Percentiles rank a stretch among this genome's conserved stretches.
Evolutionary conservation across 768 basidiomycete species (phyloP).

Genomic region (Antrodiella citrinella): DNA sequence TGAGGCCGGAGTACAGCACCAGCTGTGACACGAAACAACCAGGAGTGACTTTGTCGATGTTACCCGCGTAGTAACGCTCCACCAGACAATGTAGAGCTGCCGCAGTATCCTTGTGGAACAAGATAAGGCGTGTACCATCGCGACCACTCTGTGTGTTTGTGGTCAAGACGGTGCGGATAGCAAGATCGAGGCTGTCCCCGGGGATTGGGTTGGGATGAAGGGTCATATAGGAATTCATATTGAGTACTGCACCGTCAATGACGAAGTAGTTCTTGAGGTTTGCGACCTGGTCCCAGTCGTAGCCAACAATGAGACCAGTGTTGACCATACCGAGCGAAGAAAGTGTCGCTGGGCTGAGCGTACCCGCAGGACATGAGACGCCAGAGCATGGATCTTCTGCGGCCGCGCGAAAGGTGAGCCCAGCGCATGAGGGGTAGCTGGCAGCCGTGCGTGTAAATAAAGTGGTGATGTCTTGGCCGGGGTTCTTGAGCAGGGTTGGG

Average conservation of each 20-base stretch:
- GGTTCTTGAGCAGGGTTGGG: conserved; percentile 38
- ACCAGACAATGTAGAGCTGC: conserved; percentile 72
- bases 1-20: conserved; percentile 83
- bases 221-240: conserved; percentile 79
- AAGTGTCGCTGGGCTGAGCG: conserved; percentile 53
- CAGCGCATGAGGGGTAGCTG: conserved; percentile 59
- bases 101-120: conserved; percentile 55
- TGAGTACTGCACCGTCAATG: conserved; percentile 89
- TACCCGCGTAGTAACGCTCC: conserved; percentile 84
- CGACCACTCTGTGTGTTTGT: conserved; percentile 53
- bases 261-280: conserved; percentile 71
- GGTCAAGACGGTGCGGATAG: conserved; percentile 67
- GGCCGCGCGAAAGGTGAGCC: conserved; percentile 59
- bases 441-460: conserved; percentile 65
- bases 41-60: conserved; percentile 93
- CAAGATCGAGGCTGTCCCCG: conserved; percentile 72
- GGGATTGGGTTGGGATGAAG: conserved; percentile 62
- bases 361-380: conserved; percentile 59
- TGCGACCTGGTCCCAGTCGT: conserved; percentile 85
- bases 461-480: conserved; percentile 89
- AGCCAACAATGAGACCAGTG: conserved; percentile 69
- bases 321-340: conserved; percentile 53
- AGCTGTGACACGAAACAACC: conserved; percentile 90
- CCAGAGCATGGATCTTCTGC: conserved; percentile 62
- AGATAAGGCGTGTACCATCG: conserved; percentile 87